Base-by-base conservation (phyloP, 805 yeast species). In the Candida hispaniensis region DNA sequence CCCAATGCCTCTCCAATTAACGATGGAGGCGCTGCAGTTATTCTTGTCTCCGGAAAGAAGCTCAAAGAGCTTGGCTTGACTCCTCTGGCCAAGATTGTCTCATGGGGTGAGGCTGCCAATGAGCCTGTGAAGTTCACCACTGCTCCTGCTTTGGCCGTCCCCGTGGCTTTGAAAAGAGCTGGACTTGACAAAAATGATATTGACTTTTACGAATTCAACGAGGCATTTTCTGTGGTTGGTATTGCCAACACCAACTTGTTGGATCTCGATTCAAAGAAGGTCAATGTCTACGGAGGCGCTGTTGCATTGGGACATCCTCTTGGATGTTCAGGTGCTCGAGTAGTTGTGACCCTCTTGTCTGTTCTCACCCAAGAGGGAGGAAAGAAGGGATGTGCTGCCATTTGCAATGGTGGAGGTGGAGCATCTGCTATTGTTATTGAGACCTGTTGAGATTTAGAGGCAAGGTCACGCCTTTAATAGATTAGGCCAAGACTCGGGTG, bases 371-470 rank as follows among this genome's bases (percentile, higher is more conserved):
- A 88, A 64, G 97, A 91, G 67, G 61, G 61, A 39, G 93, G 88
- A 49, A 82, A 78, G 64, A 59, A 75, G 48, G 99, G 99, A 58
- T 83, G 75, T 47, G 96, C 95, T 51, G 95, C 83, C 58, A 78
- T 91, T 55, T 91, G 98, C 71, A 91, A 91, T 60, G 98, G 99
- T 67, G 99, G 99, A 53, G 99, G 99, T 58, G 99, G 98, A 57
- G 97, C 96, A 32, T 79, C 94, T 39, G 77, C 97, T 15, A 66
- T 91, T 51, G 82, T 91, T 43, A 71, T 91, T 50, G 94, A 86
- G 36, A 32, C 22, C 22, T 32, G 36, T n/a, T 32, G 24, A 28
- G 36, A 32, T 9, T n/a, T n/a, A n/a, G n/a, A n/a, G n/a, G n/a
- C n/a, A n/a, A n/a, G n/a, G n/a, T n/a, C n/a, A n/a, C n/a, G n/a